Evolutionary conservation across 345 rosid species (phyloP), one percentile per base, ranked within the genome.

Genomic region (Syzygium aromaticum): DNA sequence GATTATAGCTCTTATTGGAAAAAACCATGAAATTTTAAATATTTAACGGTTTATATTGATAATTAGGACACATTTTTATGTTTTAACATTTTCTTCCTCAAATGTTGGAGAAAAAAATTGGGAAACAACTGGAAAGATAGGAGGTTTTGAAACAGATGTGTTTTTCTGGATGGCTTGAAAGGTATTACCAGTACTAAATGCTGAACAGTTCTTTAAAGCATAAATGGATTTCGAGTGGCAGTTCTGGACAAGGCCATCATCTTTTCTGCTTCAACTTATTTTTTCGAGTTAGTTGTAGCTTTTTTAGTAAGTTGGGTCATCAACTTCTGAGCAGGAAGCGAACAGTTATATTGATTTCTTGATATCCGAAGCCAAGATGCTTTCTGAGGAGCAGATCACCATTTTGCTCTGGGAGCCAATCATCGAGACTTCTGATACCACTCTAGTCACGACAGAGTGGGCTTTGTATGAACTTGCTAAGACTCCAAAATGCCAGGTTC

Each of bases 371-470:
- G 90, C 91, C 51, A 91, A 93, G 85, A 88, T 93, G 40, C 93
- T 98, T 52, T 89, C 96, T 0, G 95, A 90, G 89, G 94, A 94
- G 56, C 96, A 98, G 87, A 90, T 94, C 30, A 86, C 93, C n/a
- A 92, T 90, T 91, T 88, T 98, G 90, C 56, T 95, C 28, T 95
- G 99, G 98, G 99, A 98, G 88, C 77, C 93, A 7, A 94, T 98
- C 22, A 94, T 96, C 3, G 98, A 96, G 90, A 88, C 94, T 53
- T 67, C 98, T 8, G 99, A 96, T 86, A 95, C 99, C n/a, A 94
- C 96, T 86, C 59, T 95, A 89, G 96, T 96, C 46, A 88, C 97
- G 85, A 90, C 98, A 40, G 99, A 98, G 91, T 97, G 99, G 99
- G 99, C 98, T 2, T 89, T 96, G 15, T 95, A 94, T 85, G 96